Evolutionary conservation across 2,329 filamentous ascomycete species (phyloP), one percentile per base, ranked within the genome.

Genomic region (Fusarium virguliforme): DNA sequence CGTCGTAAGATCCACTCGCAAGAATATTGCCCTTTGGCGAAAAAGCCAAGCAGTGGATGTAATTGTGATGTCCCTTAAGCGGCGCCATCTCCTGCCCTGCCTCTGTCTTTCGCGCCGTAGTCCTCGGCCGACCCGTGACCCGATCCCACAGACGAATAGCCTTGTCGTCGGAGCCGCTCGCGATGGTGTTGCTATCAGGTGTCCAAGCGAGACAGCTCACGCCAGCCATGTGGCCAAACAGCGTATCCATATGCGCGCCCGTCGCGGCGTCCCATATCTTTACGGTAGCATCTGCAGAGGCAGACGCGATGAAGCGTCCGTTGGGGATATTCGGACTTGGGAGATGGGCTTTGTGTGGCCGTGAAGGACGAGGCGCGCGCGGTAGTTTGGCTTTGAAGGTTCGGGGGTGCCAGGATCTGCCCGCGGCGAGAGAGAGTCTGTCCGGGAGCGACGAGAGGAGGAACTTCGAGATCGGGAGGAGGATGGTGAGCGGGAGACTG

Each of bases 11-110:
- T 12, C 96, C 96, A 72, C 93, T 97, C 15, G 95, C 96, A 35
- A 99, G 88, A 78, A 98, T 97, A 78, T 99, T 99, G 26, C 96
- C 96, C 80, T 98, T 98, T 2, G 96, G 96, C n/a, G 94, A 95
- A 81, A 98, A 98, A 6, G 95, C 94, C 35, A 99, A 85, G 56
- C 92, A 94, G 82, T 97, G 97, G 34, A 99, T 91, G 81, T 98
- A 98, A 81, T 97, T 98, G 81, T 98, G 94, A 77, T 99, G 96
- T 3, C 96, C 95, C 26, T 92, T 86, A 72, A 98, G 85, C 6
- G 89, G 88, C 3, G 84, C 84, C 74, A 85, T 83, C 30, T 85
- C 85, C 76, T 83, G 77, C 0, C 77, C 79, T 3, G 76, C 76
- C 26, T 67, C 67, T 4, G 78, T 76, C 62, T 79, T 82, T 24